Conservation (phyloP, 345 rosid species). For the Pistacia atlantica region DNA sequence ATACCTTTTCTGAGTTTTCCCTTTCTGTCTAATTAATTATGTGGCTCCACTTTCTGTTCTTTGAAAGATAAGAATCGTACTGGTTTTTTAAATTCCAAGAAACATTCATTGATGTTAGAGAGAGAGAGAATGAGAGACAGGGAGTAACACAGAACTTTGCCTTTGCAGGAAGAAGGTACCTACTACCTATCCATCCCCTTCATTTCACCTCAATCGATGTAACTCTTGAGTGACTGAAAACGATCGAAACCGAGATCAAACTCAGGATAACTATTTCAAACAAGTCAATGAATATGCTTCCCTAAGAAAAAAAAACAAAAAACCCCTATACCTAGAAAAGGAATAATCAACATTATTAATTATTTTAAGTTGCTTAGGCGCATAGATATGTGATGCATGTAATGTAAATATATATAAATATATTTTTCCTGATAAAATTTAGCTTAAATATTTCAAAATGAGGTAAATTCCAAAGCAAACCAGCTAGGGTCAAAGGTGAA, state of each 20-base stretch:
- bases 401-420: too few relatives aligned
- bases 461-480: too few relatives aligned
- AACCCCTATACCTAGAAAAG: background rate
- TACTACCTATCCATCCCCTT: conserved; percentile 26
- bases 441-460: too few relatives aligned
- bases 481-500: too few relatives aligned
- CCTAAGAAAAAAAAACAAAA: background rate
- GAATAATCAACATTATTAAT: background rate
- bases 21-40: conserved; percentile 18
- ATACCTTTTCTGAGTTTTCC: background rate
- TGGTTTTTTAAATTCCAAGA: conserved; percentile 9
- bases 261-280: conserved; percentile 20
- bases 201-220: conserved; percentile 27
- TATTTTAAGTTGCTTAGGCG: too few relatives aligned
- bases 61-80: conserved; percentile 10
- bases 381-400: too few relatives aligned
- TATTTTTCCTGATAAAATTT: too few relatives aligned
- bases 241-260: conserved; percentile 6
- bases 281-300: conserved; percentile 23
- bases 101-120: conserved; percentile 4
- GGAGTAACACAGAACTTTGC: background rate
- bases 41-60: conserved; percentile 23
- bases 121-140: background rate
- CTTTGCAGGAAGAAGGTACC: background rate
- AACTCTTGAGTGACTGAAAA: conserved; percentile 4